Evolutionary conservation across 805 yeast species (phyloP).

Genomic region (Ogataea methanolica): DNA sequence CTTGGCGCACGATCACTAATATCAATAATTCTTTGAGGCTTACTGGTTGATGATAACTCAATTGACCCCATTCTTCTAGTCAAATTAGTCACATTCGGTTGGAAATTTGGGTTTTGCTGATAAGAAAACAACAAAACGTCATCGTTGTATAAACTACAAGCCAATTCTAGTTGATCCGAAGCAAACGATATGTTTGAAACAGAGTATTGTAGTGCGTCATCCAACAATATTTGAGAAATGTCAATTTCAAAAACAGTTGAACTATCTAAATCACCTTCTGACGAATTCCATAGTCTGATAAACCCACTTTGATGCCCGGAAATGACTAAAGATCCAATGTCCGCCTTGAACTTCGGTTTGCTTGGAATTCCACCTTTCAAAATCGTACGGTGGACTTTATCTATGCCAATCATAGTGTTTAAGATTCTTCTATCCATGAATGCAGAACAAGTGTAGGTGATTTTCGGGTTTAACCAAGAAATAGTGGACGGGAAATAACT

Average conservation of each 20-base stretch:
- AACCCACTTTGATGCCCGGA: slow-evolving; percentile 88
- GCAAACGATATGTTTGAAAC: slow-evolving; percentile 68
- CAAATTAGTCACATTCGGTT: slow-evolving; percentile 28
- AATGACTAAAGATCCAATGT: slow-evolving; percentile 55
- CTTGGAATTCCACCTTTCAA: slow-evolving; percentile 80
- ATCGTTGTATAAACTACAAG: slow-evolving; percentile 64
- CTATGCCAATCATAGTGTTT: slow-evolving; percentile 36
- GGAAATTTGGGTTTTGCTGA: slow-evolving; percentile 46
- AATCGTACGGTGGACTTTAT: slow-evolving; percentile 50
- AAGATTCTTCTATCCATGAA: slow-evolving; percentile 30
- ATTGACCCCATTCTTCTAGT: slow-evolving; percentile 25
- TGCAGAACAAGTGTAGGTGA: slow-evolving; percentile 50
- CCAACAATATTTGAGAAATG: slow-evolving; percentile 42
- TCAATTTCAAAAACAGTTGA: slow-evolving; percentile 56
- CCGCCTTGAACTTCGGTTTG: slow-evolving; percentile 43
- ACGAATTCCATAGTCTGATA: slow-evolving; percentile 78
- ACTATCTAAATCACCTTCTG: slow-evolving; percentile 66
- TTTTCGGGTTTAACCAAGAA: slow-evolving; percentile 72
- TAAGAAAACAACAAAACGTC: slow-evolving; percentile 73
- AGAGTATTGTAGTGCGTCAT: slow-evolving; percentile 38
- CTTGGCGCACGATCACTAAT: slow-evolving; percentile 51
- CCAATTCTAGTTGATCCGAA: slow-evolving; percentile 68
- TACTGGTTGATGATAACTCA: slow-evolving; percentile 25
- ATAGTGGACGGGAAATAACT: slow-evolving; percentile 75
- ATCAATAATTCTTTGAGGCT: slow-evolving; percentile 33